These are phyloP conservation scores for Leccinum imitatum DNA, from an alignment of 768 basidiomycete species.

Conservation along the genomic window DNA sequence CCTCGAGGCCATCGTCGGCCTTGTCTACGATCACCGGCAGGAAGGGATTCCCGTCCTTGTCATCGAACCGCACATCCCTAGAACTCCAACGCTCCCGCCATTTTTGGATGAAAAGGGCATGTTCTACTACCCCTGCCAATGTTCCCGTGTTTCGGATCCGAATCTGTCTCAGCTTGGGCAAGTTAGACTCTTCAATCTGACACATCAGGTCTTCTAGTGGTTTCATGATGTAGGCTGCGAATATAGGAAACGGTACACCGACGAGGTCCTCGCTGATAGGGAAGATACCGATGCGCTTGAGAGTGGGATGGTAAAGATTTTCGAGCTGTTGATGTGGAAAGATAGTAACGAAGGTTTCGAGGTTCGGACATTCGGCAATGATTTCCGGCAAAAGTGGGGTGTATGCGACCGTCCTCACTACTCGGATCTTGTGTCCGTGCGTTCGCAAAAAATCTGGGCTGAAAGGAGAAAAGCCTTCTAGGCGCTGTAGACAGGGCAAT, in stretches of 20 bases:
- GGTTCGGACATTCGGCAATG: constrained; percentile 41
- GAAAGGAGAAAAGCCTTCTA: constrained; percentile 45
- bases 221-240: constrained; percentile 39
- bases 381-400: constrained; percentile 36
- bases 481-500: constrained; percentile 40
- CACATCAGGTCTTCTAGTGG: constrained; percentile 41
- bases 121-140: constrained; percentile 33
- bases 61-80: constrained; percentile 32
- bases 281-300: constrained; percentile 44
- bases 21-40: constrained; percentile 1
- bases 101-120: constrained; percentile 25
- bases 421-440: constrained; percentile 43
- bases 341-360: constrained; percentile 41
- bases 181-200: constrained; percentile 35
- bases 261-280: constrained; percentile 40
- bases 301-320: constrained; percentile 37
- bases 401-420: constrained; percentile 39
- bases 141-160: constrained; percentile 42
- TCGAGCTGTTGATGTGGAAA: constrained; percentile 36
- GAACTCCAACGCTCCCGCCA: constrained; percentile 32
- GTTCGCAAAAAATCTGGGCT: constrained; percentile 40
- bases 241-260: constrained; percentile 38
- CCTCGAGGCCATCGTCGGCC: no score
- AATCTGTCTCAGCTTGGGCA: constrained; percentile 37
- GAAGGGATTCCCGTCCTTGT: constrained; percentile 31